Conservation (phyloP, 2,329 filamentous ascomycete genomes). For the Aspergillus ochraceoroseus region DNA sequence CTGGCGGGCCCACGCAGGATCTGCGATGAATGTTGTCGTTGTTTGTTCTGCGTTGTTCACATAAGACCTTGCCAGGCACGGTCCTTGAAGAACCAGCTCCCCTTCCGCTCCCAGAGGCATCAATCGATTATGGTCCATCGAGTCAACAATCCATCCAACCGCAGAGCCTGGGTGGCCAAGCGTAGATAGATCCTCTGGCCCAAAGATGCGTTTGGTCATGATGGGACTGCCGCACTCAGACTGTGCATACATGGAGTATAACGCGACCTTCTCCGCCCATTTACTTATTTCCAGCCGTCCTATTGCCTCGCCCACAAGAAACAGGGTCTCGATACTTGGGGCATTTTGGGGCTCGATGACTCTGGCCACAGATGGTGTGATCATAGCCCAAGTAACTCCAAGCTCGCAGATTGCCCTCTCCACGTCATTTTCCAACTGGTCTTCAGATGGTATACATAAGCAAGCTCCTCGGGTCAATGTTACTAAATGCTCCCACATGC, state of each 20-base stretch:
- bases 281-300: neutral
- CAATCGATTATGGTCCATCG: too few relatives aligned
- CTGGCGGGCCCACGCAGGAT: too few relatives aligned
- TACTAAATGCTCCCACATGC: conserved; percentile 23
- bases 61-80: too few relatives aligned
- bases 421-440: conserved; percentile 44
- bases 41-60: too few relatives aligned
- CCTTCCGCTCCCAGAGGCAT: too few relatives aligned
- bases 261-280: neutral
- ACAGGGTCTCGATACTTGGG: conserved; percentile 1
- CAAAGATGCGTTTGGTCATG: too few relatives aligned
- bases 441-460: conserved; percentile 46
- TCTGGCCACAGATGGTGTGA: conserved; percentile 11
- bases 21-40: too few relatives aligned
- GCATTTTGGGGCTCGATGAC: conserved; percentile 3
- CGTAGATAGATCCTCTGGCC: too few relatives aligned
- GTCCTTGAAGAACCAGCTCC: too few relatives aligned
- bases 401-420: conserved; percentile 37
- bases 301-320: conserved; percentile 8
- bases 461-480: conserved; percentile 18
- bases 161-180: too few relatives aligned
- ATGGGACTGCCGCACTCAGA: too few relatives aligned
- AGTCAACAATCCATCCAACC: too few relatives aligned
- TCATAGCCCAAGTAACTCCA: conserved; percentile 5
- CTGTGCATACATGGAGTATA: neutral